A percentile compares a stretch with the other conserved stretches of the same genome.
Evolutionary conservation across 2,329 filamentous ascomycete genomes (phyloP).

Genomic region (Cladobotryum protrusum): DNA sequence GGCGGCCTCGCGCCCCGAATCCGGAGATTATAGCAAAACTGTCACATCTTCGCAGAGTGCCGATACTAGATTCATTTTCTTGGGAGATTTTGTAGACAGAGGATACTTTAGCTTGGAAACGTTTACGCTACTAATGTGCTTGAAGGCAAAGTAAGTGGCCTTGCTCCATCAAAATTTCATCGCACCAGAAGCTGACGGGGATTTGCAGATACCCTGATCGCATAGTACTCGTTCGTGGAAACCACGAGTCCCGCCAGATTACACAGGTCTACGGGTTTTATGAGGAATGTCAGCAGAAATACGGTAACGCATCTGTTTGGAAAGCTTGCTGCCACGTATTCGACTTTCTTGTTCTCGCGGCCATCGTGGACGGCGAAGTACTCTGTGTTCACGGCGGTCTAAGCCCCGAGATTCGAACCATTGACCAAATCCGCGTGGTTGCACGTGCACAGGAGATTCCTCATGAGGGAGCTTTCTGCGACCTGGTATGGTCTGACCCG

Average conservation of each 20-base stretch:
- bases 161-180: neutral
- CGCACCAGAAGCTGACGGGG: conserved; percentile 15
- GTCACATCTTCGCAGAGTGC: conserved; percentile 39
- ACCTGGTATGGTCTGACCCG: conserved; percentile 96
- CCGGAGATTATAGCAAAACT: conserved; percentile 28
- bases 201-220: conserved; percentile 75
- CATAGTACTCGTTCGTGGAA: conserved; percentile 93
- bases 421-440: conserved; percentile 98
- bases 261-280: conserved; percentile 99
- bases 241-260: conserved; percentile 95
- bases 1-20: conserved; percentile 26
- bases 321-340: conserved; percentile 99
- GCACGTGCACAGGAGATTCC: conserved; percentile 96
- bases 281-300: conserved; percentile 96
- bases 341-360: conserved; percentile 91
- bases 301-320: conserved; percentile 99
- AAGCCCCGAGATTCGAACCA: conserved; percentile 87
- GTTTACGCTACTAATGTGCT: conserved; percentile 91
- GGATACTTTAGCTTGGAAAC: conserved; percentile 98
- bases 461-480: conserved; percentile 96
- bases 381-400: conserved; percentile 95
- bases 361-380: conserved; percentile 96
- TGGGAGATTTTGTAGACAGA: conserved; percentile 93
- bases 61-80: conserved; percentile 52
- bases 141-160: conserved; percentile 61